These are phyloP conservation scores for Pseudopyrenochaeta lycopersici DNA, from an alignment of 2,329 filamentous ascomycete genomes.

Conservation along the genomic window DNA sequence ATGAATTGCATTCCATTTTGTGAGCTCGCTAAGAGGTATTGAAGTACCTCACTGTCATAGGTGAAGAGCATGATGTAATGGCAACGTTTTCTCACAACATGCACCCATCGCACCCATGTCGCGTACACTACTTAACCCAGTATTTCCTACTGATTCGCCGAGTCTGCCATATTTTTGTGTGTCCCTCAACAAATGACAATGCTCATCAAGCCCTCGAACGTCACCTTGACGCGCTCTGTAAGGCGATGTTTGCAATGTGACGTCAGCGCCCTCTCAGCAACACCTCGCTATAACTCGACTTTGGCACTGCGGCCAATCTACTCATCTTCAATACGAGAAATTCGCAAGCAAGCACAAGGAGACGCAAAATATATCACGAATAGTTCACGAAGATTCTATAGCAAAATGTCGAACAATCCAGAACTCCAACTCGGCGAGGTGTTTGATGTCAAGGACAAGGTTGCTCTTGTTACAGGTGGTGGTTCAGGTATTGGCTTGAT, in stretches of 20 bases:
- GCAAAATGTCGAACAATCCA: constrained; percentile 43
- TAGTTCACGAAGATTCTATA: constrained; percentile 22
- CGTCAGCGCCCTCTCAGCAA: constrained; percentile 27
- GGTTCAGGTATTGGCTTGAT: constrained; percentile 60
- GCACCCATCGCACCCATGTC: background rate
- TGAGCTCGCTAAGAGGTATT: too few species aligned
- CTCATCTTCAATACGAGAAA: constrained; percentile 5
- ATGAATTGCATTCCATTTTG: too few species aligned
- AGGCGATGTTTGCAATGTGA: constrained; percentile 24
- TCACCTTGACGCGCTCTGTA: constrained; percentile 31
- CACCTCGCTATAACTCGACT: constrained; percentile 26
- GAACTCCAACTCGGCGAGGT: constrained; percentile 44
- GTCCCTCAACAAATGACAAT: constrained; percentile 1
- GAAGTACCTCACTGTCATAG: too few species aligned
- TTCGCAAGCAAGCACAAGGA: constrained; percentile 15
- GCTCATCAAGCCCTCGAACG: constrained; percentile 14
- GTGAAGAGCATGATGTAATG: too few species aligned
- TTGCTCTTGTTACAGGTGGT: constrained; percentile 56
- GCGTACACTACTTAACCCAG: background rate
- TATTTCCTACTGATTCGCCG: constrained; percentile 1
- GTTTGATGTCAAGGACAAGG: constrained; percentile 51
- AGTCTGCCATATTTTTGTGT: background rate
- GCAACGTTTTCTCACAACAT: too few species aligned
- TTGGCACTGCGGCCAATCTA: constrained; percentile 3
- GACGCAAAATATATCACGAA: constrained; percentile 21